A percentile compares a stretch with the other conserved stretches of the same genome.
Evolutionary conservation across 345 rosid genomes (phyloP).

Genomic region (Pistacia atlantica): DNA sequence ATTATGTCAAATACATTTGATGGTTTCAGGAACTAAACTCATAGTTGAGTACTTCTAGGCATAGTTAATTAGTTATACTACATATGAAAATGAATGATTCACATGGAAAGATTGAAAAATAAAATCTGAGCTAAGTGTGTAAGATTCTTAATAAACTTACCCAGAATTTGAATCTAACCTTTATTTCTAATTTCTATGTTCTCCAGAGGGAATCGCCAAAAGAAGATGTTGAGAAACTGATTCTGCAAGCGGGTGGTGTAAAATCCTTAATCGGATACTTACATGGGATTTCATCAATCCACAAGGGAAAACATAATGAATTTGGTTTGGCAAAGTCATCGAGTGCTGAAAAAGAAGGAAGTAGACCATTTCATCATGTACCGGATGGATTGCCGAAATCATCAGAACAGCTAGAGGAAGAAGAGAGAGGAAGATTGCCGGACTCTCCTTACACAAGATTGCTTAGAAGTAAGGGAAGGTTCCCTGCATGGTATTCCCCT

Average conservation of each 20-base stretch:
- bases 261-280: constrained; percentile 69
- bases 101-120: neutral
- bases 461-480: constrained; percentile 65
- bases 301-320: constrained; percentile 33
- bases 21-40: too few relatives aligned
- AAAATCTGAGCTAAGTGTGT: too few relatives aligned
- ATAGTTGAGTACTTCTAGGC: too few relatives aligned
- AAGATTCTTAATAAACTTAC: neutral
- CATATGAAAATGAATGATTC: neutral
- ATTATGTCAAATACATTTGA: too few relatives aligned
- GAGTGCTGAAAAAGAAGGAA: constrained; percentile 27
- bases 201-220: constrained; percentile 53
- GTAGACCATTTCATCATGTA: constrained; percentile 49
- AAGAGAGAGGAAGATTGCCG: constrained; percentile 74
- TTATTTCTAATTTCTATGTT: constrained; percentile 9
- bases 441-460: constrained; percentile 72
- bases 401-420: constrained; percentile 71
- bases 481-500: constrained; percentile 81
- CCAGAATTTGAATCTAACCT: neutral
- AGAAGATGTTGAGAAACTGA: constrained; percentile 66
- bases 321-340: constrained; percentile 19
- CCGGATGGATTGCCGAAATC: constrained; percentile 90
- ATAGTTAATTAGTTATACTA: too few relatives aligned
- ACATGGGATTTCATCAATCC: constrained; percentile 59
- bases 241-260: constrained; percentile 62